phyloP scores from a whole-genome alignment of 192 early-diverging fungal species.

The Funneliformis mosseae region DNA sequence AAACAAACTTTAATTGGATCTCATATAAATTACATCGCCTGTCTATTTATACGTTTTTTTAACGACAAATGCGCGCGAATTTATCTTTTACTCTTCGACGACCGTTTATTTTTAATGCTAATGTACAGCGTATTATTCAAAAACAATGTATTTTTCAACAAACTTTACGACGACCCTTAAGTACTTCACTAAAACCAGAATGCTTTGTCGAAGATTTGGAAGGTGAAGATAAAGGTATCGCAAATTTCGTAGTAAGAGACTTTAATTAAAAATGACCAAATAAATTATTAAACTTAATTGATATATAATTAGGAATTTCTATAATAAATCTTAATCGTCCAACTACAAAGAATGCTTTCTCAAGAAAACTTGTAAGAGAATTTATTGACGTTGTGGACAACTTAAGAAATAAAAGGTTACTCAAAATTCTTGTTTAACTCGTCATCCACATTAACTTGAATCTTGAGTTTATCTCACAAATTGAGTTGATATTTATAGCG shows the following conservation, averaged over 20 bases:
- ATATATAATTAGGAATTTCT: constrained; percentile 66
- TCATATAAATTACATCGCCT: not conserved
- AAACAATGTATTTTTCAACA: not conserved
- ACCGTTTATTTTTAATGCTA: not conserved
- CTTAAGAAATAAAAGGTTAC: constrained; percentile 66
- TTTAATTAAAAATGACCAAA: not conserved
- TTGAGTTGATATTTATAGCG: constrained; percentile 38
- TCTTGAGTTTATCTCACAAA: not conserved
- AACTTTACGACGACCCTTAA: not conserved
- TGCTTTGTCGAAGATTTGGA: constrained; percentile 29
- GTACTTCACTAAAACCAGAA: not conserved
- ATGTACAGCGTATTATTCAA: not conserved
- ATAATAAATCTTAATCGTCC: constrained; percentile 85
- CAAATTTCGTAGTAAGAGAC: not conserved
- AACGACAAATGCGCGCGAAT: not conserved
- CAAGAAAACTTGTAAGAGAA: constrained; percentile 69
- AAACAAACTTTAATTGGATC: too few relatives aligned
- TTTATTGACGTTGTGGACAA: constrained; percentile 67
- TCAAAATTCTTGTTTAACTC: not conserved
- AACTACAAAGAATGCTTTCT: constrained; percentile 87
- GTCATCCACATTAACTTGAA: not conserved
- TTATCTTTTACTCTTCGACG: not conserved
- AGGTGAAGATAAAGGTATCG: constrained; percentile 28
- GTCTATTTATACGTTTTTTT: not conserved
- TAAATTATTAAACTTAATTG: not conserved